Evolutionary conservation across 306 rosid species (phyloP), one percentile per base, ranked within the genome.

Genomic region (Cyclanthera cordifolia): DNA sequence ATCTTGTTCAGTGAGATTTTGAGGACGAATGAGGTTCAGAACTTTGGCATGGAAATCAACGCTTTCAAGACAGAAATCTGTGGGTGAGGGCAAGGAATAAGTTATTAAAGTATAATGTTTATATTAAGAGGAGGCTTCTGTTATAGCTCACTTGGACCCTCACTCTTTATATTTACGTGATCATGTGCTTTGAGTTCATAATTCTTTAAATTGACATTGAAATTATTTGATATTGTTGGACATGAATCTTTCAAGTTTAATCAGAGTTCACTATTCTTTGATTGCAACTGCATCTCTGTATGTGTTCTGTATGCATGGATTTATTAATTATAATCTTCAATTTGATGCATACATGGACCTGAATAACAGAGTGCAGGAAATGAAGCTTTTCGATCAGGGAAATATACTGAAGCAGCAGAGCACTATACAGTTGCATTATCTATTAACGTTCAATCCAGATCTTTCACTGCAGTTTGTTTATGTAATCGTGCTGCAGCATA

Each of bases 401-500:
- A 76, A 75, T 79, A 83, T 78, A 30, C 84, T 32, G 98, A 83
- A 76, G 98, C 96, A 17, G 76, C 83, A 61, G 96, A 87, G 59
- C 81, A 85, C 73, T 93, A 90, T 80, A 87, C 96, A 51, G 77
- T 53, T 75, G 96, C 98, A 73, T 74, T 89, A 71, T 93, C 94
- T 72, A 75, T 80, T 74, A 82, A 82, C 77, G 32, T 85, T 28
- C 86, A 82, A 50, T 89, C 96, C 7, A 88, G 95, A 12, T 88
- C 88, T 67, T 93, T 93, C 81, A 81, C 84, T 8, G 95, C 98
- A 50, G 75, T 93, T 63, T 89, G 95, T 86, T 85, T 87, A 70
- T 85, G 95, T 82, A 93, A 93, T 73, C 98, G 98, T 48, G 95
- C 91, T 79, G 98, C 98, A 9, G 91, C 96, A 43, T 73, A 89